Evolutionary conservation across 1,139 yeast species (phyloP), one percentile per base, ranked within the genome.

Genomic region (Yamadazyma oceani): DNA sequence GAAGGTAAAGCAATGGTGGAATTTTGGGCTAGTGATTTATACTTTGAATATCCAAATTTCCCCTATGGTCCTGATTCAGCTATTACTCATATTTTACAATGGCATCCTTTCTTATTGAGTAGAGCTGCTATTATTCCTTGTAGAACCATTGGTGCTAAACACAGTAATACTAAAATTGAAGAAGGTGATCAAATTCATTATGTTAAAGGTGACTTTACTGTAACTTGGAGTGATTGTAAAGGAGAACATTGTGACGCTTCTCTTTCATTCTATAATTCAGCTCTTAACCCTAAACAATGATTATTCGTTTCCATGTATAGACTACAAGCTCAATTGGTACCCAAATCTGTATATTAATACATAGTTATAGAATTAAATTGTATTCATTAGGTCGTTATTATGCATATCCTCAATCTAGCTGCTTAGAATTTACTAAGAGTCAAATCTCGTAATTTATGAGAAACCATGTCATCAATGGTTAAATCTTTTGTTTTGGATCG

Each of bases 31-130:
- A 89, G 86, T 55, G 78, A 79, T 12, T 68, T 87, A 35, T 82
- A 79, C 55, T 75, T 85, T 54, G 69, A 72, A 34, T 88, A 85
- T 60, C 68, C 65, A 24, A 76, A 75, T 54, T 85, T 86, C 61
- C 76, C 77, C 13, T 66, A 55, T 48, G 76, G 77, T 21, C 82
- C 85, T 3, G 80, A 78, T 44, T 73, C 81, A 10, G 87, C 94
- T 0, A 57, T 90, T 37, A 78, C 88, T 17, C 97, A 92, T 58
- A 69, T 88, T 26, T 66, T 89, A 46, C 96, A 88, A 59, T 92
- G 97, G 98, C 98, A 92, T 57, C 95, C 96, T 10, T 77, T 75
- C 34, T 65, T 84, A 28, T 70, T 90, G 48, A 74, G 85, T 38
- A 83, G 80, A 51, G 71, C 94, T 4, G 85, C 88, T 0, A 61